These are phyloP conservation scores for Mucor saturninus DNA, from an alignment of 371 early-diverging fungal species.

Conservation along the genomic window DNA sequence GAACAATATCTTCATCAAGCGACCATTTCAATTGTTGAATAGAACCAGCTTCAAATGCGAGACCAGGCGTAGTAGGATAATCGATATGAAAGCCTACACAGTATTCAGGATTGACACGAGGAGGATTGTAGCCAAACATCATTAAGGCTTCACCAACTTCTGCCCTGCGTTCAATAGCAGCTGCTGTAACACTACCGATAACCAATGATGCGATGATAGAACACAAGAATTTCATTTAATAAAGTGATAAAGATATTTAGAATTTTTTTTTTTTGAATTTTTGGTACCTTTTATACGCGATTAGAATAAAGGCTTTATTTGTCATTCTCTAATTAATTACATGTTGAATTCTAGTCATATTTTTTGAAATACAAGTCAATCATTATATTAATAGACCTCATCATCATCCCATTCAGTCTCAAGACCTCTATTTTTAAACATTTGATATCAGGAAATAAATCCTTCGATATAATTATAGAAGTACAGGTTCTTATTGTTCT, in stretches of 20 bases:
- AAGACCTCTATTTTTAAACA: no score
- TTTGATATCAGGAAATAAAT: no score
- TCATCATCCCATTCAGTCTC: no score
- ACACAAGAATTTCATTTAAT: not conserved
- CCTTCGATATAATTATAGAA: no score
- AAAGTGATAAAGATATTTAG: not conserved
- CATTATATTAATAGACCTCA: no score
- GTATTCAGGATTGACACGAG: constrained; percentile 53
- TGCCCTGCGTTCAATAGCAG: constrained; percentile 21
- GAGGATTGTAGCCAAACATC: constrained; percentile 52
- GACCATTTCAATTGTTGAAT: constrained; percentile 34
- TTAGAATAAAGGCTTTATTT: constrained; percentile 10
- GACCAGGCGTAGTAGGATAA: constrained; percentile 32
- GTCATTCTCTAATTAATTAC: not conserved
- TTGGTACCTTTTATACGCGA: constrained; percentile 4
- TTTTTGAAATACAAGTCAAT: no score
- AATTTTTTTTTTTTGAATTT: not conserved
- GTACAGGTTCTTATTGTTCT: no score
- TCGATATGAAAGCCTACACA: constrained; percentile 44
- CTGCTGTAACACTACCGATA: not conserved
- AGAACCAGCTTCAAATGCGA: constrained; percentile 29
- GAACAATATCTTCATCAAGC: constrained; percentile 27
- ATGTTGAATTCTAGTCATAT: not conserved
- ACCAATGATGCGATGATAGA: not conserved
- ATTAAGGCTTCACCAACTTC: constrained; percentile 46